Evolutionary conservation across 1,139 yeast genomes (phyloP).

Genomic region (Yamadazyma pseudoaaseri): DNA sequence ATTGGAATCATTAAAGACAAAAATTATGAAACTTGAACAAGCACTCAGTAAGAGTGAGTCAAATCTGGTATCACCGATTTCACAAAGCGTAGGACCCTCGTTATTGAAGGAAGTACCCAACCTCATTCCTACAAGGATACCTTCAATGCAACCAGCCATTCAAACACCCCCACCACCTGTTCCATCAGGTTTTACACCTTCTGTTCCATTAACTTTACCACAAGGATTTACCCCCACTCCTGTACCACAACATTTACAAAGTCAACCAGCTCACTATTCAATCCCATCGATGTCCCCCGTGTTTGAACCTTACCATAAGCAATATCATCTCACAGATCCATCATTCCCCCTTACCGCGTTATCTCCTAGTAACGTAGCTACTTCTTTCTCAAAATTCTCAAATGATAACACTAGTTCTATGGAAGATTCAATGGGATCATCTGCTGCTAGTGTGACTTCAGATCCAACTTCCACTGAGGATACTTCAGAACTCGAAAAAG

Average conservation of each 20-base stretch:
- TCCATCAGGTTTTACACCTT: too few species aligned
- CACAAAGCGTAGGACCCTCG: background rate
- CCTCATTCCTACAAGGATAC: background rate
- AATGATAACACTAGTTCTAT: background rate
- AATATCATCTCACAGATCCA: background rate
- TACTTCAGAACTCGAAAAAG: background rate
- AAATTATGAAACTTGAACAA: slow-evolving; percentile 2
- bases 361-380: background rate
- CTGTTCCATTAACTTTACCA: too few species aligned
- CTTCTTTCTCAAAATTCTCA: background rate
- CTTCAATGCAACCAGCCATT: background rate
- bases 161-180: too few species aligned
- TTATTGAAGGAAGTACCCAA: background rate
- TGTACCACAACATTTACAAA: too few species aligned
- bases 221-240: too few species aligned
- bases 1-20: slow-evolving; percentile 1
- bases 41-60: slow-evolving; percentile 4
- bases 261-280: too few species aligned
- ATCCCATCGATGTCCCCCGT: background rate
- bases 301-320: background rate
- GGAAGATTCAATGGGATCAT: background rate
- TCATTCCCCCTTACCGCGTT: background rate
- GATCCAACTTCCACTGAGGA: background rate
- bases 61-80: background rate
- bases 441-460: background rate